Conservation (phyloP, 768 basidiomycete genomes). For the Asterophora lycoperdoides region DNA sequence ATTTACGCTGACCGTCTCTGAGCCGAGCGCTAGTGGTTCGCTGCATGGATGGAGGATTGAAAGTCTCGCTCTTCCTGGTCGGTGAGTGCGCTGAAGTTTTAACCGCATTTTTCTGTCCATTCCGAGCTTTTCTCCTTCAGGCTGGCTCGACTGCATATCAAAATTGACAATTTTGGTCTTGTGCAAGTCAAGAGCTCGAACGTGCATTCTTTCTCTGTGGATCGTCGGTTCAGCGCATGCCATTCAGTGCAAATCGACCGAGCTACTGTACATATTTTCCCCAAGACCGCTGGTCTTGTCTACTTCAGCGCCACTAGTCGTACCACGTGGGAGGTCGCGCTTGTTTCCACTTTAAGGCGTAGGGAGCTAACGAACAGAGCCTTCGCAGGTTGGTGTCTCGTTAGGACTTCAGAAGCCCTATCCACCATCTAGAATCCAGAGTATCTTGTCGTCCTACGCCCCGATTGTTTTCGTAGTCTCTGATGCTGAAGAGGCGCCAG, state of each 20-base stretch:
- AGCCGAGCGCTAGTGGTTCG: constrained; percentile 65
- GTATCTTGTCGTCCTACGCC: constrained; percentile 51
- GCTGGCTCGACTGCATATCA: constrained; percentile 35
- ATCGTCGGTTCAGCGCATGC: constrained; percentile 15
- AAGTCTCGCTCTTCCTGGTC: constrained; percentile 57
- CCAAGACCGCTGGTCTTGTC: constrained; percentile 2
- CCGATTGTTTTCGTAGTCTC: constrained; percentile 58
- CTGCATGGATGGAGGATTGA: constrained; percentile 69
- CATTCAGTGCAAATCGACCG: constrained; percentile 16
- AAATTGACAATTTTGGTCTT: constrained; percentile 9
- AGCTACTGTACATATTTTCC: constrained; percentile 9
- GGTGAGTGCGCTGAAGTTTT: constrained; percentile 34
- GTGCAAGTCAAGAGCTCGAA: constrained; percentile 25
- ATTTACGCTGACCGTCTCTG: constrained; percentile 73
- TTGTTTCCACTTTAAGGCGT: neutral
- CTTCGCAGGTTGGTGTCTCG: neutral
- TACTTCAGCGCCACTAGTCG: constrained; percentile 10
- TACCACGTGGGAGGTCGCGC: constrained; percentile 3
- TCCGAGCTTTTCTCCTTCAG: constrained; percentile 18
- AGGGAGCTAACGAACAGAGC: neutral
- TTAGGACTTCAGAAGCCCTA: constrained; percentile 11
- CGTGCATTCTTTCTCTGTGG: constrained; percentile 28
- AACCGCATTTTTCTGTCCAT: neutral
- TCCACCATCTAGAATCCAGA: constrained; percentile 57
- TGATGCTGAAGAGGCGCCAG: constrained; percentile 24